Evolutionary conservation across 2,329 filamentous ascomycete genomes (phyloP), one percentile per base, ranked within the genome.

Genomic region (Xylariaceae sp.): DNA sequence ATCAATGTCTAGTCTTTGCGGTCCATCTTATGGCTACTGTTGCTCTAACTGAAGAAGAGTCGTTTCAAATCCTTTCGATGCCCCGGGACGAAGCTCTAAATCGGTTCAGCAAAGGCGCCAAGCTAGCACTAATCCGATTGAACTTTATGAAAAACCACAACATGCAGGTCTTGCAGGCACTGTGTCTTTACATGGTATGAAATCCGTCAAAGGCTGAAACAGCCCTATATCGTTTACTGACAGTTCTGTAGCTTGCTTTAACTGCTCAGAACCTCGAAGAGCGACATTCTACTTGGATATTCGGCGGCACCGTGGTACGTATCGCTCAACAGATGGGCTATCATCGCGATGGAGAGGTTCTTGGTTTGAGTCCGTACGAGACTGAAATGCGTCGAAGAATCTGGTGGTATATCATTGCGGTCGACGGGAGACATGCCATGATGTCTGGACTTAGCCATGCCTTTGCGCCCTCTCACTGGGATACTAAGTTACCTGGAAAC

Each of bases 11-110:
- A 10, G 64, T 72, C 55, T 71, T 71, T 47, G 58, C 66, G 46
- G 74, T 79, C 17, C 79, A 79, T 54, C 68, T 60, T 47, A 64
- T 69, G 22, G 59, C 75, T 1, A 56, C 74, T 20, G 42, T 64
- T 8, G 74, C 69, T 49, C 61, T 79, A 10, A 45, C 47, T 1
- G 49, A 52, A 0, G 60, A 66, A 2, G 67, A 74, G 19, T 75
- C 68, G 45, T 56, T 45, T 20, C 38, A 54, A 35, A 20, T 29
- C 8, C 40, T 59, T 11, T 47, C 45, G 19, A 48, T 54, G 37
- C 23, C 42, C 14, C 50, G 49, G 16, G 40, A 52, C 1, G 41
- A 46, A 4, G 49, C 53, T 7, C 50, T 60, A 22, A 41, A 50
- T n/a, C 41, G 33, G 45, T 63, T 54, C 25, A 49, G 17, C 20